A percentile compares a stretch with the other conserved stretches of the same genome.
These are phyloP conservation scores for Gossypium trilobum DNA, from an alignment of 441 rosid species.

Conservation along the genomic window DNA sequence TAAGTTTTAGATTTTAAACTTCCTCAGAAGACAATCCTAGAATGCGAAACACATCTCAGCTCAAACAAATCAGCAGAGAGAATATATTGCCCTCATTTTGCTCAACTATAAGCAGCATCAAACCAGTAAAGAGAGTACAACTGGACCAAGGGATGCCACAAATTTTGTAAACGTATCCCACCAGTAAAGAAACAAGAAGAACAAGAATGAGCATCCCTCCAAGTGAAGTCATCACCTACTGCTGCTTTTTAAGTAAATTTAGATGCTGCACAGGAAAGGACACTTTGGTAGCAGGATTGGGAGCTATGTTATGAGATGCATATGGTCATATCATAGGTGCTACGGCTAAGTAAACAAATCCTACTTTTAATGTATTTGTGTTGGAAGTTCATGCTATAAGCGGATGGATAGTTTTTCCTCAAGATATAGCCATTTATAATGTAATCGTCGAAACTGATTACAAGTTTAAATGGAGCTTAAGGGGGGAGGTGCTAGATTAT, in stretches of 20 bases:
- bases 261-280: background rate
- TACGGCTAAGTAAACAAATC: background rate
- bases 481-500: background rate
- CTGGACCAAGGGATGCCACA: background rate
- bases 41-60: background rate
- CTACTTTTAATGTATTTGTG: background rate
- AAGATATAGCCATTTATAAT: background rate
- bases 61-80: background rate
- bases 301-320: background rate
- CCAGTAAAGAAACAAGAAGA: background rate
- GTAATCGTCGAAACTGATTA: background rate
- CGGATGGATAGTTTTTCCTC: background rate
- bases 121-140: background rate
- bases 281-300: background rate
- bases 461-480: background rate
- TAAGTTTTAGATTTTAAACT: background rate
- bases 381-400: background rate
- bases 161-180: background rate
- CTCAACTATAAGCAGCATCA: background rate
- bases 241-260: background rate
- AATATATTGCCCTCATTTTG: background rate
- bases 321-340: background rate
- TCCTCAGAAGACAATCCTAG: background rate
- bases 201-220: background rate
- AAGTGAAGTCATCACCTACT: background rate